Conservation (phyloP, 2,329 filamentous ascomycete genomes). For the Aspergillus pseudotamarii region DNA sequence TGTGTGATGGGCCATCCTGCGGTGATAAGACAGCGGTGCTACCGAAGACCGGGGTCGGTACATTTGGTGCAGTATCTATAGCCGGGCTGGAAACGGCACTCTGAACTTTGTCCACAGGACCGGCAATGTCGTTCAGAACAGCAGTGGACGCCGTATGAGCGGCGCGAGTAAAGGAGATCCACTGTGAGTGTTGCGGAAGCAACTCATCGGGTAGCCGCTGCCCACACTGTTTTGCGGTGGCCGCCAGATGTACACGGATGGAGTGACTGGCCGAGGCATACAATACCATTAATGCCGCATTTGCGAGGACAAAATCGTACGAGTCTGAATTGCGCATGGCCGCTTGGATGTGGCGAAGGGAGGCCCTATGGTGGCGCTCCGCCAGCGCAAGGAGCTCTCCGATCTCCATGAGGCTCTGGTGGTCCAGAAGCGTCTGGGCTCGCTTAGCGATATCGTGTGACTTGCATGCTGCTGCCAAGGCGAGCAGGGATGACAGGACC, state of each 20-base stretch:
- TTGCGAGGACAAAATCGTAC: slow-evolving; percentile 42
- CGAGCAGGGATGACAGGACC: slow-evolving; percentile 48
- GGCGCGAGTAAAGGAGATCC: slow-evolving; percentile 44
- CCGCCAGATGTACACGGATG: slow-evolving; percentile 38
- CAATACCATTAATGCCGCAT: slow-evolving; percentile 48
- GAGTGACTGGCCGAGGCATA: slow-evolving; percentile 45
- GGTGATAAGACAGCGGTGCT: slow-evolving; percentile 9
- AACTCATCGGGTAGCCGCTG: slow-evolving; percentile 26
- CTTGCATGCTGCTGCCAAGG: slow-evolving; percentile 46
- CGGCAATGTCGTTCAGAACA: slow-evolving; percentile 26
- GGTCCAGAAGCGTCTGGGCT: background rate
- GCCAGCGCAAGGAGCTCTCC: slow-evolving; percentile 30
- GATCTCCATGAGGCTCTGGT: slow-evolving; percentile 23
- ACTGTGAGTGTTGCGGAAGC: slow-evolving; percentile 38
- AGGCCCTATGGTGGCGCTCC: slow-evolving; percentile 42
- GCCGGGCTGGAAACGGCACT: background rate
- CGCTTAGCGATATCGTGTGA: slow-evolving; percentile 29
- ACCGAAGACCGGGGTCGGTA: background rate
- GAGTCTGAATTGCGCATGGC: slow-evolving; percentile 32
- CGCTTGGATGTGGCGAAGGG: slow-evolving; percentile 42
- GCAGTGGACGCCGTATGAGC: slow-evolving; percentile 38
- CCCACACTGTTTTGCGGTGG: slow-evolving; percentile 21
- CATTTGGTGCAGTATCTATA: background rate
- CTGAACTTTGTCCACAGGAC: background rate
- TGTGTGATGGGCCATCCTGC: slow-evolving; percentile 20